Evolutionary conservation across 106 monocot species (phyloP).

Genomic region (Amphibolis antarctica): DNA sequence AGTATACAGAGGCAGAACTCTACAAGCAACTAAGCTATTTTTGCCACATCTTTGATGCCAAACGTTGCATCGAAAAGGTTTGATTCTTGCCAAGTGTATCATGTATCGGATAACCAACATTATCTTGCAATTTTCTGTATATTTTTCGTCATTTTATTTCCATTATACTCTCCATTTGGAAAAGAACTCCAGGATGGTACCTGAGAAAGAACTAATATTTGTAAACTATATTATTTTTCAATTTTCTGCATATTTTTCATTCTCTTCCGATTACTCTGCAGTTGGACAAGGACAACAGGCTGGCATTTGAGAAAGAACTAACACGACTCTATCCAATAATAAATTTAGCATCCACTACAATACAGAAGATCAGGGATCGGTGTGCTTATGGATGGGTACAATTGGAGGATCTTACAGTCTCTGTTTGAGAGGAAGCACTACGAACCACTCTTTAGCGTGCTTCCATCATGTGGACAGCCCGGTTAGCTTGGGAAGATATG

Average conservation of each 20-base stretch:
- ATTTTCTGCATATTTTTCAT: not conserved
- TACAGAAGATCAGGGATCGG: slow-evolving; percentile 51
- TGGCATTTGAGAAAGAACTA: slow-evolving; percentile 45
- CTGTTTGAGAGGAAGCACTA: slow-evolving; percentile 22
- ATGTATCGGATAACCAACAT: not conserved
- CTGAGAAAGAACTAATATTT: too few species aligned
- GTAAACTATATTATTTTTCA: not conserved
- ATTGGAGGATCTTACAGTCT: slow-evolving; percentile 40
- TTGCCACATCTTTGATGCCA: slow-evolving; percentile 49
- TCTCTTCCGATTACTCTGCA: slow-evolving; percentile 21
- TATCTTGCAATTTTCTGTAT: not conserved
- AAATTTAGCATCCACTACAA: slow-evolving; percentile 29
- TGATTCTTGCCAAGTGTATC: not conserved
- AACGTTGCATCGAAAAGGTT: slow-evolving; percentile 71
- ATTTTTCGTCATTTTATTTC: too few species aligned
- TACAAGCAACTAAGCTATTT: slow-evolving; percentile 89
- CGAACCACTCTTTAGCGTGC: not conserved
- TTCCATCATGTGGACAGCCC: too few species aligned
- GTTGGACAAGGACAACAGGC: slow-evolving; percentile 33
- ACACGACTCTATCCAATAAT: slow-evolving; percentile 17
- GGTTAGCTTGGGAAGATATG: too few species aligned
- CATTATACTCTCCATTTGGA: too few species aligned
- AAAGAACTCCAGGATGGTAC: too few species aligned
- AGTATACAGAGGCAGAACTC: slow-evolving; percentile 79
- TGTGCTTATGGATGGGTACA: slow-evolving; percentile 74